Percentiles rank a stretch among this genome's conserved stretches.
Conservation (phyloP, 352 stramenopile species). For the Blastocystis sp. region DNA sequence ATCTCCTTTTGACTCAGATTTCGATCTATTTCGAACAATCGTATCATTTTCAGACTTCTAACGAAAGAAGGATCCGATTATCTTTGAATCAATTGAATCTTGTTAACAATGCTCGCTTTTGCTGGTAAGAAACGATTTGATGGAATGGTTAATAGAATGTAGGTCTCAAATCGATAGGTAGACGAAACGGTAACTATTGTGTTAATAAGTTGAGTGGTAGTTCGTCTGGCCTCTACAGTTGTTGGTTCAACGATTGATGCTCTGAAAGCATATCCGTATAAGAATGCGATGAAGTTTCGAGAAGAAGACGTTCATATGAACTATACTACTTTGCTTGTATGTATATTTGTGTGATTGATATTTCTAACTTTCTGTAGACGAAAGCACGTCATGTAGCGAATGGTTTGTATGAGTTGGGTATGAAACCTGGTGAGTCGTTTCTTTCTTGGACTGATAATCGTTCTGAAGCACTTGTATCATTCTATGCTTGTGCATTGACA, state of each 20-base stretch:
- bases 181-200: background rate
- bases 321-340: conserved; percentile 33
- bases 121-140: background rate
- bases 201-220: background rate
- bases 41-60: background rate
- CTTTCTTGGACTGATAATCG: conserved; percentile 53
- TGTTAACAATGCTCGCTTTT: conserved; percentile 42
- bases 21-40: background rate
- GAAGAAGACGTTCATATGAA: conserved; percentile 55
- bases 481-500: conserved; percentile 58
- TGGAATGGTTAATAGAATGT: background rate
- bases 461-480: conserved; percentile 17
- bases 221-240: conserved; percentile 53
- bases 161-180: conserved; percentile 17
- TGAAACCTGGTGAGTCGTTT: conserved; percentile 58
- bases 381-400: conserved; percentile 20
- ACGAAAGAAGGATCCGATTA: background rate
- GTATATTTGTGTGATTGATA: background rate
- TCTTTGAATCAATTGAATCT: conserved; percentile 17
- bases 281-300: conserved; percentile 54
- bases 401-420: conserved; percentile 59
- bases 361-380: background rate
- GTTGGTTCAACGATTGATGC: conserved; percentile 6
- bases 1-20: background rate
- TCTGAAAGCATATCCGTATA: conserved; percentile 39